Percentiles rank a stretch among this genome's conserved stretches.
These are phyloP conservation scores for Pythium sp. DNA, from an alignment of 352 stramenopile species.

Conservation along the genomic window DNA sequence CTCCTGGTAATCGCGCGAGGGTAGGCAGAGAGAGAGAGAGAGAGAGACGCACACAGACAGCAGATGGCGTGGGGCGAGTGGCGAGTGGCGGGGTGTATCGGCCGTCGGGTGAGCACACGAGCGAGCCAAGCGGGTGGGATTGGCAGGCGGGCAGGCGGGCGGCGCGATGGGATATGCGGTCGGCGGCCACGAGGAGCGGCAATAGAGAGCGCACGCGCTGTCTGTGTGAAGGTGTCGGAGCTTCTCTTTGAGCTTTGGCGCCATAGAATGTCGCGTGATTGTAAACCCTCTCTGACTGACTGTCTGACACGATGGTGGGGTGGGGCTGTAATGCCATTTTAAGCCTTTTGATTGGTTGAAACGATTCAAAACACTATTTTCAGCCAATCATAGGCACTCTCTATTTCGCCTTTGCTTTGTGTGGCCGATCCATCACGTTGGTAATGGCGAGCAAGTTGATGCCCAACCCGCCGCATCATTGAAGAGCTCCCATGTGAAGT, in stretches of 20 bases:
- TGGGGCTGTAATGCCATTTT: neutral
- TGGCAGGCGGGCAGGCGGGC: neutral
- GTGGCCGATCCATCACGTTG: neutral
- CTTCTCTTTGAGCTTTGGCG: conserved; percentile 1
- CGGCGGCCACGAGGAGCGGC: neutral
- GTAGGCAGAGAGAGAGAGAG: neutral
- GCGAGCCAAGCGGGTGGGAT: neutral
- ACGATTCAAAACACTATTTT: neutral
- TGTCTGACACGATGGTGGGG: neutral
- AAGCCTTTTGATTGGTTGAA: neutral
- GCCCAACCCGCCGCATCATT: neutral
- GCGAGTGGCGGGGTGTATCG: neutral
- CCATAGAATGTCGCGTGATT: conserved; percentile 4
- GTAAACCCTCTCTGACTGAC: conserved; percentile 1
- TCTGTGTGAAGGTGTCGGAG: neutral
- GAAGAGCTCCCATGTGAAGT: conserved; percentile 6
- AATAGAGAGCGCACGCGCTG: neutral
- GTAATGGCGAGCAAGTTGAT: neutral
- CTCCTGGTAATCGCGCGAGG: neutral
- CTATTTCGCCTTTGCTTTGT: neutral
- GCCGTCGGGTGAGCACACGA: neutral
- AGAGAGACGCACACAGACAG: neutral
- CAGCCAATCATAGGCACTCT: neutral
- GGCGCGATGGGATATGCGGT: conserved; percentile 3
- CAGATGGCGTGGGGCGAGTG: neutral